These are phyloP conservation scores for Podaxis carcinomalis DNA, from an alignment of 768 basidiomycete genomes.

Conservation along the genomic window DNA sequence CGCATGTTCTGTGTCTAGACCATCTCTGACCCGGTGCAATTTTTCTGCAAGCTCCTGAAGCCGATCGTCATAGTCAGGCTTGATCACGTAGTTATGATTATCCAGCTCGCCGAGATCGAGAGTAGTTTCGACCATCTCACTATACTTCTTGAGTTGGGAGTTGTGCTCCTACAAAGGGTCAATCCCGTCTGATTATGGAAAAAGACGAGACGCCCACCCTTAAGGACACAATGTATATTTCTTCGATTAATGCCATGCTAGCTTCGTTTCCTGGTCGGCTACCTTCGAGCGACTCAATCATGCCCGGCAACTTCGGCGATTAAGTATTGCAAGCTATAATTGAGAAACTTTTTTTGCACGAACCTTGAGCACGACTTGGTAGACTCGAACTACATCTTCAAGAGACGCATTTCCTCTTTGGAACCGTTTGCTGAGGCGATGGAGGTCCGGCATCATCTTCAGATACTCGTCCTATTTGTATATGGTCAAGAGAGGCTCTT, in stretches of 20 bases:
- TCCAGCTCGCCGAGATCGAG: conserved; percentile 87
- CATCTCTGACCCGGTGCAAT: conserved; percentile 70
- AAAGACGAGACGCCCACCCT: conserved; percentile 35
- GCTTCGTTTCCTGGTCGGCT: conserved; percentile 41
- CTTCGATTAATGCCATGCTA: conserved; percentile 52
- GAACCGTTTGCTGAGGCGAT: conserved; percentile 88
- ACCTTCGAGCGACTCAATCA: conserved; percentile 61
- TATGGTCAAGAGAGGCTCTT: not conserved
- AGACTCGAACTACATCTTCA: conserved; percentile 94
- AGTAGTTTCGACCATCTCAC: conserved; percentile 94
- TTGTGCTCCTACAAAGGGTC: conserved; percentile 51
- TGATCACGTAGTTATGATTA: conserved; percentile 85
- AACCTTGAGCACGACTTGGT: conserved; percentile 88
- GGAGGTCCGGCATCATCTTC: conserved; percentile 91
- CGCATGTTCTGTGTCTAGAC: conserved; percentile 78
- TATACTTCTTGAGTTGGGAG: conserved; percentile 66
- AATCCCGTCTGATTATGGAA: not conserved
- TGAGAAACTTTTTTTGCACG: conserved; percentile 4
- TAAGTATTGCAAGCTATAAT: not conserved
- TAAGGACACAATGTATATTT: conserved; percentile 60
- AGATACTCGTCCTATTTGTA: conserved; percentile 72
- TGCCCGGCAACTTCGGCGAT: conserved; percentile 58
- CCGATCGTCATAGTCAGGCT: conserved; percentile 81
- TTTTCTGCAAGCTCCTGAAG: conserved; percentile 66
- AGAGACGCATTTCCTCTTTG: conserved; percentile 78